A percentile compares a stretch with the other conserved stretches of the same genome.
Conservation (phyloP, 768 basidiomycete genomes). For the Gyrodon lividus region DNA sequence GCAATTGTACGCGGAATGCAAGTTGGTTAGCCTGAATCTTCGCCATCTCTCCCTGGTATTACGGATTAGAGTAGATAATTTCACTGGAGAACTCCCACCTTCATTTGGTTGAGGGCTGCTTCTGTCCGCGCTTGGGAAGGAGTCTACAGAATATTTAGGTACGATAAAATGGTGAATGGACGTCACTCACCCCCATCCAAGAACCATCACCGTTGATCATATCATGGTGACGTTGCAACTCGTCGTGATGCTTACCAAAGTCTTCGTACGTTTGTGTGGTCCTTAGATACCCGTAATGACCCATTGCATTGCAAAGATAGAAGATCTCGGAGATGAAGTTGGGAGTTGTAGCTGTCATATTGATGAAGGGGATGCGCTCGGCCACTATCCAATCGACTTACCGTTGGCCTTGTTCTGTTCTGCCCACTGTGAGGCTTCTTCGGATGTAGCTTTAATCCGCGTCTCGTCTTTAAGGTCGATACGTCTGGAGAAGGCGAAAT, state of each 20-base stretch:
- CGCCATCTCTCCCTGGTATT: slow-evolving; percentile 60
- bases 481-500: slow-evolving; percentile 68
- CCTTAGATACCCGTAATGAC: slow-evolving; percentile 84
- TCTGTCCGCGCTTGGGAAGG: slow-evolving; percentile 77
- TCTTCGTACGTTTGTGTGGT: slow-evolving; percentile 78
- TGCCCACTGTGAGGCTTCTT: slow-evolving; percentile 78
- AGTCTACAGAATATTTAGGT: slow-evolving; percentile 41
- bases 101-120: slow-evolving; percentile 71
- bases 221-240: slow-evolving; percentile 75
- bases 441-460: slow-evolving; percentile 87
- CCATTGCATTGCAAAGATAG: slow-evolving; percentile 82
- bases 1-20: slow-evolving; percentile 80
- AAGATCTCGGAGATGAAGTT: slow-evolving; percentile 97
- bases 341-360: slow-evolving; percentile 53
- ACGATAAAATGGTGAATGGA: not conserved
- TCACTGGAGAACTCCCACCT: slow-evolving; percentile 42
- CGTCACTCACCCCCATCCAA: slow-evolving; percentile 72
- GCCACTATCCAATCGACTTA: slow-evolving; percentile 18
- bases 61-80: not conserved
- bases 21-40: slow-evolving; percentile 72
- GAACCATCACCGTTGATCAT: slow-evolving; percentile 71
- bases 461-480: slow-evolving; percentile 88
- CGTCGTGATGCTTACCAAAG: slow-evolving; percentile 70
- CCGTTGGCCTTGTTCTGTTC: slow-evolving; percentile 50
- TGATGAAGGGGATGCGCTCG: not conserved